phyloP scores from a whole-genome alignment of 208 protist species.

The Trypanosoma caninum region DNA sequence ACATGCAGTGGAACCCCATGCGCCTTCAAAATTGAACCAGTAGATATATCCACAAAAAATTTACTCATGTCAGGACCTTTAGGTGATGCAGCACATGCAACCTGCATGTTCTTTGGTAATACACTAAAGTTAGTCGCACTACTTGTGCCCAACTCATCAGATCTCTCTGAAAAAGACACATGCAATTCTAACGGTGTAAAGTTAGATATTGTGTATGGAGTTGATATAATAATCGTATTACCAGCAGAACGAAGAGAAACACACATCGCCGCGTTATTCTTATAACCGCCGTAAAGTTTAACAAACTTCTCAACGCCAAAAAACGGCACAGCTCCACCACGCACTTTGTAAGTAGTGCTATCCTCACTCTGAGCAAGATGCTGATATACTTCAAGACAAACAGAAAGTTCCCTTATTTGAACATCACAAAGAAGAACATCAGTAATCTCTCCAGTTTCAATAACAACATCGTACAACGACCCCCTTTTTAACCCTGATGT shows the following conservation, averaged over 20 bases:
- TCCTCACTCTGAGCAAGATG: not conserved
- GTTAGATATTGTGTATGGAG: slow-evolving; percentile 72
- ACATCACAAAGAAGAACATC: slow-evolving; percentile 37
- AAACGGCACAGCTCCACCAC: no score
- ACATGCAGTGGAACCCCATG: slow-evolving; percentile 71
- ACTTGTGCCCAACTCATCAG: slow-evolving; percentile 31
- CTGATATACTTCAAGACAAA: slow-evolving; percentile 46
- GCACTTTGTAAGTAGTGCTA: not conserved
- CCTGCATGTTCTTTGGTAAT: slow-evolving; percentile 54
- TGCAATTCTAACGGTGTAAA: slow-evolving; percentile 61
- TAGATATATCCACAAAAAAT: slow-evolving; percentile 76
- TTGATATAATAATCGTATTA: slow-evolving; percentile 46
- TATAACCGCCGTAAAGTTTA: not conserved
- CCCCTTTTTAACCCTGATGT: slow-evolving; percentile 8
- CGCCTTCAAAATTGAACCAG: slow-evolving; percentile 32
- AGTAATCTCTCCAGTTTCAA: slow-evolving; percentile 35
- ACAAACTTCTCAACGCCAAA: no score
- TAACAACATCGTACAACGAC: slow-evolving; percentile 11
- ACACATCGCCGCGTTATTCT: slow-evolving; percentile 34
- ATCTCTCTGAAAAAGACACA: slow-evolving; percentile 53
- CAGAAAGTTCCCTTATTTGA: slow-evolving; percentile 26
- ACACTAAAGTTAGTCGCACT: slow-evolving; percentile 49
- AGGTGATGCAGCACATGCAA: slow-evolving; percentile 51
- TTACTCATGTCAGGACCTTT: slow-evolving; percentile 28
- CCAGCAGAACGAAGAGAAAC: slow-evolving; percentile 29